Evolutionary conservation across 495 filamentous ascomycete species (phyloP).

Genomic region (Penicillium tannophilum): DNA sequence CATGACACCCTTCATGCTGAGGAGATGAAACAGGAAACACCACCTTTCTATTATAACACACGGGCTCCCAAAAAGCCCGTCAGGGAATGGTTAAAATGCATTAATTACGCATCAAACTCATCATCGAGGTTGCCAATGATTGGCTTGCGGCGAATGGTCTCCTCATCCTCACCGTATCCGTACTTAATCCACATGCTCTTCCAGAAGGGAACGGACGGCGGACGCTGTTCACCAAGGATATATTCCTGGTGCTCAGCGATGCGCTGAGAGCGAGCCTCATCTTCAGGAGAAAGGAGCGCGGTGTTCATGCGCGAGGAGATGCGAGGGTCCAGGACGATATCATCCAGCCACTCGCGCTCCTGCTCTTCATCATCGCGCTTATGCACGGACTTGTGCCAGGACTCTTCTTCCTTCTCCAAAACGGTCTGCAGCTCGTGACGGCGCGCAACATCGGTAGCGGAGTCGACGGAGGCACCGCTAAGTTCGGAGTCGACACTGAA

Average conservation of each 20-base stretch:
- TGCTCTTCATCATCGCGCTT: conserved; percentile 57
- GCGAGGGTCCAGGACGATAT: conserved; percentile 75
- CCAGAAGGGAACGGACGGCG: conserved; percentile 41
- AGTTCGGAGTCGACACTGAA: conserved; percentile 30
- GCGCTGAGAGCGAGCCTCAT: conserved; percentile 64
- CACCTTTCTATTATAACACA: conserved; percentile 21
- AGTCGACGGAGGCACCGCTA: conserved; percentile 33
- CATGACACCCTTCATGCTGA: conserved; percentile 8
- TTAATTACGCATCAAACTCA: conserved; percentile 33
- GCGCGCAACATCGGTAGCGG: conserved; percentile 17
- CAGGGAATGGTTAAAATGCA: not conserved
- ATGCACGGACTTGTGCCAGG: conserved; percentile 84
- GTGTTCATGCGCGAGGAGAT: conserved; percentile 80
- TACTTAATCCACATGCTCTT: conserved; percentile 48
- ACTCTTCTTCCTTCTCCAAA: conserved; percentile 75
- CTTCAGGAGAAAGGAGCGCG: conserved; percentile 63
- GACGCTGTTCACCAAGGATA: conserved; percentile 58
- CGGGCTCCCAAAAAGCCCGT: not conserved
- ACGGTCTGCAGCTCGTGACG: conserved; percentile 68
- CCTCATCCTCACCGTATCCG: conserved; percentile 50
- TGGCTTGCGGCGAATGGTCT: conserved; percentile 41
- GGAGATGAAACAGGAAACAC: conserved; percentile 21
- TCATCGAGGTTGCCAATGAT: conserved; percentile 44
- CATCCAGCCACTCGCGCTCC: conserved; percentile 75
- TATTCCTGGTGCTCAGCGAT: conserved; percentile 68